These are phyloP conservation scores for Botryotinia calthae DNA, from an alignment of 2,329 filamentous ascomycete species.

Conservation along the genomic window DNA sequence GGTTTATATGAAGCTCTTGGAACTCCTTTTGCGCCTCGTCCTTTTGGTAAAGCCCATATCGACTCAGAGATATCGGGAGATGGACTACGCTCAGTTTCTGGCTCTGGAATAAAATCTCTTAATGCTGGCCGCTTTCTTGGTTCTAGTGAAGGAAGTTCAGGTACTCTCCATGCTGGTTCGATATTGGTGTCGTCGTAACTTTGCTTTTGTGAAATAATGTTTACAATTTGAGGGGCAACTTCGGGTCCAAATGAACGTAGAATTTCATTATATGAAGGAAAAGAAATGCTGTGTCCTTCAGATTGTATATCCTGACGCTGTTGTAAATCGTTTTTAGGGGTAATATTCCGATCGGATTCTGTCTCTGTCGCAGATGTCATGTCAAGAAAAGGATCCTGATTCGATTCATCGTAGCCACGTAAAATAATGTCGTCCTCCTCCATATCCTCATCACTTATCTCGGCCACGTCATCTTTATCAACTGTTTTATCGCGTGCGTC, in stretches of 20 bases:
- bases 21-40: conserved; percentile 17
- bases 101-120: conserved; percentile 25
- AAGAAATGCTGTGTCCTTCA: conserved; percentile 3
- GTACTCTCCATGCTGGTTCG: conserved; percentile 35
- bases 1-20: not conserved
- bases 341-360: not conserved
- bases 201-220: conserved; percentile 33
- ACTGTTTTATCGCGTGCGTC: conserved; percentile 30
- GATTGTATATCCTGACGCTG: not conserved
- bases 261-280: conserved; percentile 35
- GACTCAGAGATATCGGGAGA: conserved; percentile 33
- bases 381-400: conserved; percentile 14
- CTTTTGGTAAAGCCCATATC: conserved; percentile 34
- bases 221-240: conserved; percentile 34
- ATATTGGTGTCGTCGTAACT: conserved; percentile 27
- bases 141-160: conserved; percentile 24
- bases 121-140: conserved; percentile 24
- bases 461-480: conserved; percentile 28
- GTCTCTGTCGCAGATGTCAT: not conserved
- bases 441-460: conserved; percentile 32
- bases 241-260: conserved; percentile 35
- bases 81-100: conserved; percentile 29
- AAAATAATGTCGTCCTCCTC: conserved; percentile 38
- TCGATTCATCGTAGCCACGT: conserved; percentile 34
- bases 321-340: not conserved